These are phyloP conservation scores for Coemansia asiatica DNA, from an alignment of 192 early-diverging fungal species.

Conservation along the genomic window DNA sequence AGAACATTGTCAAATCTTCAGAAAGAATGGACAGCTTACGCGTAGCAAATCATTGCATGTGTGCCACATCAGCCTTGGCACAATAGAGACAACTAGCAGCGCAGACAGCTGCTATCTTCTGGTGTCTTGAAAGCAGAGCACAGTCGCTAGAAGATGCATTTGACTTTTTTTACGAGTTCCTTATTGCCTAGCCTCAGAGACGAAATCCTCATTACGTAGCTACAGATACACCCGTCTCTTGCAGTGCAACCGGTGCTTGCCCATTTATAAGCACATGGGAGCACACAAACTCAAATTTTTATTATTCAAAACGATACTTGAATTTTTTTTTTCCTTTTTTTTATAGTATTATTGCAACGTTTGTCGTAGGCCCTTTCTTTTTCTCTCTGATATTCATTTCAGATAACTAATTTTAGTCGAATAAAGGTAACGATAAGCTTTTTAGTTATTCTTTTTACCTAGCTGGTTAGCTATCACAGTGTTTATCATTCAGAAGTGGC, in stretches of 20 bases:
- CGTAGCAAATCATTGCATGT: constrained; percentile 9
- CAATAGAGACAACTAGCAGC: neutral
- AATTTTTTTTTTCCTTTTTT: too few species aligned
- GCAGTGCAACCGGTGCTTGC: too few species aligned
- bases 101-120: constrained; percentile 4
- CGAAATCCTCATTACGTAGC: neutral
- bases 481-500: too few species aligned
- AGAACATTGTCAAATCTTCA: constrained; percentile 1
- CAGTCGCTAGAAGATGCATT: neutral
- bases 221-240: too few species aligned
- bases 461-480: too few species aligned
- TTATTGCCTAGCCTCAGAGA: constrained; percentile 1
- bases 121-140: neutral
- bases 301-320: too few species aligned
- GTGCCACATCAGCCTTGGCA: constrained; percentile 12
- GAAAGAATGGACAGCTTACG: neutral
- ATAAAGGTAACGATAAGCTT: too few species aligned
- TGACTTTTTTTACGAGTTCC: constrained; percentile 1
- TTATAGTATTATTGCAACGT: too few species aligned
- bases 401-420: too few species aligned
- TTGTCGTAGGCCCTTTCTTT: constrained; percentile 1
- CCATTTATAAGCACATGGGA: too few species aligned
- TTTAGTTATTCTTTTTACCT: too few species aligned
- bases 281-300: too few species aligned
- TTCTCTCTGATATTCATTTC: neutral